A percentile compares a stretch with the other conserved stretches of the same genome.
Evolutionary conservation across 2,329 filamentous ascomycete species (phyloP).

Genomic region (Scedosporium boydii): DNA sequence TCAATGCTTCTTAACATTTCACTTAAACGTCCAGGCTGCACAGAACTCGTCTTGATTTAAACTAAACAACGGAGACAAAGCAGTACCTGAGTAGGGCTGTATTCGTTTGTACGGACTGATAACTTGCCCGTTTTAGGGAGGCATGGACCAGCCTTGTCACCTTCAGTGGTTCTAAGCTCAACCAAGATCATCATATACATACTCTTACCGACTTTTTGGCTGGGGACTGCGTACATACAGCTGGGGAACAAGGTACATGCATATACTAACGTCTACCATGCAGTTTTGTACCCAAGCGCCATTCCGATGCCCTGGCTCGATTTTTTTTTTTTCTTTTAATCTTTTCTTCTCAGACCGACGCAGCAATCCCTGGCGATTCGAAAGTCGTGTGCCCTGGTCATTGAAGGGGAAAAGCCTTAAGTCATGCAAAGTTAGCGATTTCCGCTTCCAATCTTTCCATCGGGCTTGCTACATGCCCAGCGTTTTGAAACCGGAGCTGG

Average conservation of each 20-base stretch:
- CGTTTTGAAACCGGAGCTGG: neutral
- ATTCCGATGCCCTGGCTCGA: neutral
- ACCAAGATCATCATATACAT: neutral
- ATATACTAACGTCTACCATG: neutral
- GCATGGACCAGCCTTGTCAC: neutral
- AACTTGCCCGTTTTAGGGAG: neutral
- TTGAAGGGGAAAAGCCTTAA: neutral
- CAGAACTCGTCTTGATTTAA: no score
- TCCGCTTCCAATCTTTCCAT: neutral
- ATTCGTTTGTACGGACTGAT: neutral
- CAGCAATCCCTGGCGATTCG: neutral
- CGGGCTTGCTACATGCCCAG: neutral
- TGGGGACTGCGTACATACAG: neutral
- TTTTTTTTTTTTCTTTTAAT: neutral
- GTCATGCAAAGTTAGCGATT: neutral
- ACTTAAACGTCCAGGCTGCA: no score
- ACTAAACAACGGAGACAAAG: no score
- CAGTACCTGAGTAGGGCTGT: neutral
- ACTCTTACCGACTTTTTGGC: neutral
- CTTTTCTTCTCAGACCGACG: neutral
- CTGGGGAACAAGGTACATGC: neutral
- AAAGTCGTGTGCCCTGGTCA: neutral
- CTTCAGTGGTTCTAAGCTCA: neutral
- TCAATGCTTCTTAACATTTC: no score
- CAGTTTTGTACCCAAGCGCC: slow-evolving; percentile 1